Base-by-base conservation (phyloP, 345 rosid species). In the Salix udensis region DNA sequence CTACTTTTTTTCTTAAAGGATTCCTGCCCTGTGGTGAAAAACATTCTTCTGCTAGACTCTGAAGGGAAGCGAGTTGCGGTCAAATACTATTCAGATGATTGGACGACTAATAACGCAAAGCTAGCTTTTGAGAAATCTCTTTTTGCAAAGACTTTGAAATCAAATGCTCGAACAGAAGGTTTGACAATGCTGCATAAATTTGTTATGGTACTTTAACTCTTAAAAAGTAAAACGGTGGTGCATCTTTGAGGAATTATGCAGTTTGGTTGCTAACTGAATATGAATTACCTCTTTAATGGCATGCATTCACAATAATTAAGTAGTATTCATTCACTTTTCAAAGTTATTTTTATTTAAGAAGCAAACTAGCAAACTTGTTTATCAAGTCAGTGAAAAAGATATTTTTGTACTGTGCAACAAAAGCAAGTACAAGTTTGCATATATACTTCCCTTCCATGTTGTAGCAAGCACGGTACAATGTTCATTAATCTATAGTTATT, bases 21-120 rank as follows among this genome's bases (percentile, higher is more conserved):
- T 75, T 79, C 83, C 7, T 93, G 97, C 85, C 97, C 98, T 61
- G 74, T 83, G 40, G 87, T 95, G 24, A 95, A 95, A 82, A 95
- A 91, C 85, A 88, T 93, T 88, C 93, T 95, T 74, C 86, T 95
- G 79, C 89, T 95, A 31, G 98, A 95, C 78, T 90, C 98, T 34
- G 96, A 95, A 84, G 98, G 97, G 70, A 95, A 91, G 79, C 98
- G 97, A 66, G 90, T 95, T 42, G 97, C 96, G 2, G 90, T 90
- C 77, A 95, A 87, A 79, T 95, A 95, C 70, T 95, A 85, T 84
- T 88, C 97, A 0, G 97, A 95, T 87, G 98, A 93, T 30, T 91
- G 97, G 97, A 84, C 94, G 23, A 93, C 97, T 42, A 89, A 93
- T 83, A 82, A 75, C 79, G 77, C 94, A 26, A 93, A 90, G 76